These are phyloP conservation scores for Sporormia fimetaria DNA, from an alignment of 495 filamentous ascomycete species.

Conservation along the genomic window DNA sequence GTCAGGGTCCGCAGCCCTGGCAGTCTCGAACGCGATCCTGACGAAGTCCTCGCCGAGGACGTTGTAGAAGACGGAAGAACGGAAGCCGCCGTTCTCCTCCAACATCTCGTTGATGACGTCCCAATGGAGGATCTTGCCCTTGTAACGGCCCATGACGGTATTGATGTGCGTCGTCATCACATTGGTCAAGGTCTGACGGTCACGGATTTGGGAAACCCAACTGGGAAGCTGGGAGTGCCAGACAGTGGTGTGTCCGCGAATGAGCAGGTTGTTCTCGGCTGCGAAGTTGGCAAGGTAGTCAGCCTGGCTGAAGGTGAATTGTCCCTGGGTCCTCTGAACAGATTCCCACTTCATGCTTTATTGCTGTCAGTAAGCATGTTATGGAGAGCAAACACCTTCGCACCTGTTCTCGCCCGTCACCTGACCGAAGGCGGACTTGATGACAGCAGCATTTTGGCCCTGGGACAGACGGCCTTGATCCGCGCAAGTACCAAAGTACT, in stretches of 20 bases:
- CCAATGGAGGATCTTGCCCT: conserved; percentile 52
- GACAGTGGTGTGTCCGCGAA: conserved; percentile 53
- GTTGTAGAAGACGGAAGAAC: conserved; percentile 46
- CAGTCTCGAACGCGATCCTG: conserved; percentile 50
- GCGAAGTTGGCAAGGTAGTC: conserved; percentile 54
- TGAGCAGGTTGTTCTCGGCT: conserved; percentile 40
- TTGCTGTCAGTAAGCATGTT: neutral
- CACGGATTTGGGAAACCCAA: conserved; percentile 46
- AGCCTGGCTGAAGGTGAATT: conserved; percentile 41
- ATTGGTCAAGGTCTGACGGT: conserved; percentile 40
- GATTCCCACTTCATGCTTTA: conserved; percentile 50
- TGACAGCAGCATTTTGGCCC: conserved; percentile 43
- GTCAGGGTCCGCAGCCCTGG: conserved; percentile 45
- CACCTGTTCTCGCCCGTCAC: conserved; percentile 52
- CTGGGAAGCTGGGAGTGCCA: conserved; percentile 55
- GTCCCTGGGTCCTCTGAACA: conserved; percentile 37
- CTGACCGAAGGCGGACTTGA: conserved; percentile 50
- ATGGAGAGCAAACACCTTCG: neutral
- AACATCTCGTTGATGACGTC: conserved; percentile 62
- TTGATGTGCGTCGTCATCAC: conserved; percentile 51
- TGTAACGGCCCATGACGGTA: conserved; percentile 45
- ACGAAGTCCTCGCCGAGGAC: conserved; percentile 49
- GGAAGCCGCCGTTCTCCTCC: conserved; percentile 50
- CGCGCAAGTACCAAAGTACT: conserved; percentile 47
- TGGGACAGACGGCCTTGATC: conserved; percentile 43